Percentiles rank a stretch among this genome's conserved stretches.
Conservation (phyloP, 805 yeast genomes). For the Saccharomycopsis capsularis region DNA sequence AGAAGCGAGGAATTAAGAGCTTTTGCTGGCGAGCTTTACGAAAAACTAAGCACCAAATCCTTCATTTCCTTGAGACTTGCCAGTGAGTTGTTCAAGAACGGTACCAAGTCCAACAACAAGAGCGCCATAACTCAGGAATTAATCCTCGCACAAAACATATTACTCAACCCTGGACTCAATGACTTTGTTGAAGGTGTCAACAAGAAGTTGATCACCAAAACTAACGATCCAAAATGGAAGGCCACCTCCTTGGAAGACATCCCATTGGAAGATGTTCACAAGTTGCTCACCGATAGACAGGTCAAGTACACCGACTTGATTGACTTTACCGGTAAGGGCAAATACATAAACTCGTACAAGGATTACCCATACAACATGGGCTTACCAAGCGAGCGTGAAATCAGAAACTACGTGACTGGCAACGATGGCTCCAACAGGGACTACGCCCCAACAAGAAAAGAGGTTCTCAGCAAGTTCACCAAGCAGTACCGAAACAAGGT, state of each 20-base stretch:
- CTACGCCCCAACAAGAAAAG: slow-evolving; percentile 61
- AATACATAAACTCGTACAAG: slow-evolving; percentile 14
- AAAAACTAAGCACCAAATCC: slow-evolving; percentile 57
- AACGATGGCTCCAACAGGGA: slow-evolving; percentile 57
- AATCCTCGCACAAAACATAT: slow-evolving; percentile 68
- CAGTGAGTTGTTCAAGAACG: slow-evolving; percentile 58
- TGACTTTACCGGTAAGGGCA: slow-evolving; percentile 11
- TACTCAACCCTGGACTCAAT: slow-evolving; percentile 41
- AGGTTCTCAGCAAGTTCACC: slow-evolving; percentile 59
- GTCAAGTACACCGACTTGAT: slow-evolving; percentile 13
- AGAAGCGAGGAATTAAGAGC: background rate
- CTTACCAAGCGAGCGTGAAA: slow-evolving; percentile 64
- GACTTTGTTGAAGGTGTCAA: slow-evolving; percentile 69
- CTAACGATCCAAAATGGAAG: slow-evolving; percentile 44
- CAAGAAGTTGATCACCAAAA: slow-evolving; percentile 55
- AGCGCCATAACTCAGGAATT: slow-evolving; percentile 69
- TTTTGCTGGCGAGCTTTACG: slow-evolving; percentile 56
- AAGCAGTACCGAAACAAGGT: slow-evolving; percentile 41
- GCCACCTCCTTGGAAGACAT: slow-evolving; percentile 37
- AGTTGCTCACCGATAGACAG: slow-evolving; percentile 8
- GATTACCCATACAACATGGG: slow-evolving; percentile 64
- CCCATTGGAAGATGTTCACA: slow-evolving; percentile 30
- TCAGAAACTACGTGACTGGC: slow-evolving; percentile 63
- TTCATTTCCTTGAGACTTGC: slow-evolving; percentile 74
- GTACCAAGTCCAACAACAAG: slow-evolving; percentile 49